Conservation (phyloP, 2,329 filamentous ascomycete genomes). For the Podosphaera fusca region DNA sequence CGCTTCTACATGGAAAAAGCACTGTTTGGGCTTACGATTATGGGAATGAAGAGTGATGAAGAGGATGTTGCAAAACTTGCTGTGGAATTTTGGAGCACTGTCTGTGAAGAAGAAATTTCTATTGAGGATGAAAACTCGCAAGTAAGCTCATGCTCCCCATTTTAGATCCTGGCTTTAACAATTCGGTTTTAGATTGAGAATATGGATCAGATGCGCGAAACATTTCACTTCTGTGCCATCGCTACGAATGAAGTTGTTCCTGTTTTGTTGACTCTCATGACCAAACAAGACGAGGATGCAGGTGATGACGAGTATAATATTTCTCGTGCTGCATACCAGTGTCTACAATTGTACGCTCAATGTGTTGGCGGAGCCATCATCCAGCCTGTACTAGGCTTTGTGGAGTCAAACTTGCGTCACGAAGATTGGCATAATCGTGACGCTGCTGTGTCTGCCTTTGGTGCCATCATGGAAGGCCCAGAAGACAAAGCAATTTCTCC, state of each 20-base stretch:
- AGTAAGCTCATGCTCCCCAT: slow-evolving; percentile 21
- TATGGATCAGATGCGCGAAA: slow-evolving; percentile 46
- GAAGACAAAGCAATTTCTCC: slow-evolving; percentile 81
- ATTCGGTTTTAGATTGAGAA: slow-evolving; percentile 9
- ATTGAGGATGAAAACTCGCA: slow-evolving; percentile 93
- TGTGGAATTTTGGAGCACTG: slow-evolving; percentile 99
- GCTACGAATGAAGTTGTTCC: slow-evolving; percentile 88
- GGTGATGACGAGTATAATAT: slow-evolving; percentile 95
- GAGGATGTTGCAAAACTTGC: slow-evolving; percentile 96
- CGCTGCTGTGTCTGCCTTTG: slow-evolving; percentile 89
- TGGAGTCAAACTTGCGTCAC: slow-evolving; percentile 69
- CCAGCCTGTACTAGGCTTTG: slow-evolving; percentile 66
- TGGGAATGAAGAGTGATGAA: slow-evolving; percentile 95
- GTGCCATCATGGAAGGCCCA: slow-evolving; percentile 95
- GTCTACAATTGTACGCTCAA: slow-evolving; percentile 83
- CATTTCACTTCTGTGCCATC: slow-evolving; percentile 88
- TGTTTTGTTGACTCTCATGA: slow-evolving; percentile 67
- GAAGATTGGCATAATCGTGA: slow-evolving; percentile 92
- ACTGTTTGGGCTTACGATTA: slow-evolving; percentile 85
- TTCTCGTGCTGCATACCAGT: slow-evolving; percentile 86
- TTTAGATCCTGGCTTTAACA: slow-evolving; percentile 1
- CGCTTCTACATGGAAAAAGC: slow-evolving; percentile 99
- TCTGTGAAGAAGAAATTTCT: slow-evolving; percentile 93
- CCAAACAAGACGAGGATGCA: slow-evolving; percentile 95
- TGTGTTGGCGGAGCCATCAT: slow-evolving; percentile 72